These are phyloP conservation scores for Penicillium nordicum DNA, from an alignment of 2,329 filamentous ascomycete species.

Conservation along the genomic window DNA sequence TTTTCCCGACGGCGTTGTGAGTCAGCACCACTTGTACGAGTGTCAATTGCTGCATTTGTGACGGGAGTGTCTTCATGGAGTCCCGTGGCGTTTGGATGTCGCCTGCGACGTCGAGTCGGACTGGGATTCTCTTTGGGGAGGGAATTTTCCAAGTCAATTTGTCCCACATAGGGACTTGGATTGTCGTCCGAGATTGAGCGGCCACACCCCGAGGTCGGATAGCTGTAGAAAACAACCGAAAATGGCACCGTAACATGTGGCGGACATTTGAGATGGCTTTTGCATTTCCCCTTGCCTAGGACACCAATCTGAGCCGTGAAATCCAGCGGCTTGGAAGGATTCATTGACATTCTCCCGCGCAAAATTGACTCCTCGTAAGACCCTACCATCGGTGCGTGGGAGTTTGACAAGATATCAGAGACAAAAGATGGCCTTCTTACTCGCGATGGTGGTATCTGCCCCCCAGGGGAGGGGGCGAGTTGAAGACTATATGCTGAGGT, in stretches of 20 bases:
- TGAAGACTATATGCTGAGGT: constrained; percentile 56
- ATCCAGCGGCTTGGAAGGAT: constrained; percentile 84
- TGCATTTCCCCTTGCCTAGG: constrained; percentile 83
- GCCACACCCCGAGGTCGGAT: constrained; percentile 64
- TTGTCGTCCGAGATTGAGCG: constrained; percentile 70
- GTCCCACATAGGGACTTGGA: constrained; percentile 91
- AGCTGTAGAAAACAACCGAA: constrained; percentile 94
- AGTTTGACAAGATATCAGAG: constrained; percentile 71
- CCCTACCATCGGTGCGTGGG: constrained; percentile 93
- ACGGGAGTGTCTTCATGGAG: constrained; percentile 6
- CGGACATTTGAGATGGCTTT: constrained; percentile 77
- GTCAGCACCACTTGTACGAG: constrained; percentile 25
- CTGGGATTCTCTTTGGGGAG: constrained; percentile 52
- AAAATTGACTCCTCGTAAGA: constrained; percentile 98
- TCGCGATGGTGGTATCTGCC: constrained; percentile 36
- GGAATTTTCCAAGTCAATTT: constrained; percentile 84
- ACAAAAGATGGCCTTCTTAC: constrained; percentile 66
- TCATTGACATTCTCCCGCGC: constrained; percentile 92
- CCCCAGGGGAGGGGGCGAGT: constrained; percentile 42
- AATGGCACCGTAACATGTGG: constrained; percentile 88
- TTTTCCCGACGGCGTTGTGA: constrained; percentile 52
- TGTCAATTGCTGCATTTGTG: constrained; percentile 9
- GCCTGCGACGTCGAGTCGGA: constrained; percentile 40
- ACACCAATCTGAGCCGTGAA: constrained; percentile 96
- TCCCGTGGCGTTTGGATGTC: constrained; percentile 30